Conservation (phyloP, 805 yeast species). For the Nakazawaea sp. region DNA sequence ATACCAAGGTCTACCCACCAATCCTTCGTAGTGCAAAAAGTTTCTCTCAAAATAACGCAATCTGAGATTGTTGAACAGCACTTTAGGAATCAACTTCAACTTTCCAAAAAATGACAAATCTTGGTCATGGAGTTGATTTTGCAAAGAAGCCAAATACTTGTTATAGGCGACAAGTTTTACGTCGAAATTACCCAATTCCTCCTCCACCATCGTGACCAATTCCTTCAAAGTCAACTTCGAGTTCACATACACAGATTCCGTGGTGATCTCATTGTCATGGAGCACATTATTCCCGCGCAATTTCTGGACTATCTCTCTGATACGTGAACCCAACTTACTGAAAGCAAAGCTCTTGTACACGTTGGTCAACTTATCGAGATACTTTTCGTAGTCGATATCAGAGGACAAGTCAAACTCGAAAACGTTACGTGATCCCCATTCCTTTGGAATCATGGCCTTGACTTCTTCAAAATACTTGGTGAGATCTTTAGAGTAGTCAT, state of each 20-base stretch:
- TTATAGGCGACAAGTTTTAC: conserved; percentile 12
- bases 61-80: conserved; percentile 29
- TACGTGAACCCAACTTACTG: background rate
- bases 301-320: conserved; percentile 12
- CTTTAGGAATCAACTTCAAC: conserved; percentile 18
- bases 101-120: conserved; percentile 19
- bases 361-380: conserved; percentile 5
- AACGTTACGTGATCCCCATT: conserved; percentile 24
- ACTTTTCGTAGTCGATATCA: conserved; percentile 4
- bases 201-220: conserved; percentile 15
- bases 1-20: conserved; percentile 48
- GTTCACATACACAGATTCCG: background rate
- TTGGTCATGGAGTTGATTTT: conserved; percentile 16
- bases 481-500: conserved; percentile 33
- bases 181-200: conserved; percentile 13
- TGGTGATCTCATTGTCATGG: too few species aligned
- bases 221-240: conserved; percentile 20
- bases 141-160: conserved; percentile 13
- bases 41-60: conserved; percentile 36
- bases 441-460: conserved; percentile 26
- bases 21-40: conserved; percentile 40
- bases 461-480: conserved; percentile 30
- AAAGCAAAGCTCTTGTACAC: conserved; percentile 7
- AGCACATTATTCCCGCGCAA: conserved; percentile 10
- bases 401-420: conserved; percentile 7